These are phyloP conservation scores for Sphaceloma murrayae DNA, from an alignment of 2,329 filamentous ascomycete species.

Conservation along the genomic window DNA sequence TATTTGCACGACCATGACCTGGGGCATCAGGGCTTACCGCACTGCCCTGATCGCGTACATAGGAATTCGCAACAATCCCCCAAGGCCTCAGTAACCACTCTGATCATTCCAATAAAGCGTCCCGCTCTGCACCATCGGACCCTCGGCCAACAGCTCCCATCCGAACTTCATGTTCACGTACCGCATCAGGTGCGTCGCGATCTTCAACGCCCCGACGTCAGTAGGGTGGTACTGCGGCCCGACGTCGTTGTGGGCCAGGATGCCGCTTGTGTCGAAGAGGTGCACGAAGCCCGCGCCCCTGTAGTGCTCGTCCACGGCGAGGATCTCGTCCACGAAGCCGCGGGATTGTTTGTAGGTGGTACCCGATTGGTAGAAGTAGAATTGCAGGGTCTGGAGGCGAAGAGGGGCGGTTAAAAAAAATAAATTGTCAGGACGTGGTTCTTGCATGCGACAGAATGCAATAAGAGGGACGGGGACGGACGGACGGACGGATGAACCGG, in stretches of 20 bases:
- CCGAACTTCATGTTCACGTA: constrained; percentile 48
- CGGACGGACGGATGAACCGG: too few species aligned
- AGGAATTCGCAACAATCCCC: too few species aligned
- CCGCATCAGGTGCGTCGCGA: constrained; percentile 51
- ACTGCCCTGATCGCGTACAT: too few species aligned
- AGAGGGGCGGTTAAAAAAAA: too few species aligned
- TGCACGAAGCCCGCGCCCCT: constrained; percentile 43
- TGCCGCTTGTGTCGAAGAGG: constrained; percentile 53
- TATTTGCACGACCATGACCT: too few species aligned
- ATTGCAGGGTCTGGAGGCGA: constrained; percentile 35
- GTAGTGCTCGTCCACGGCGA: constrained; percentile 2
- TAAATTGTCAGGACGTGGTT: too few species aligned
- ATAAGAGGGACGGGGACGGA: too few species aligned
- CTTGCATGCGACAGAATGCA: too few species aligned
- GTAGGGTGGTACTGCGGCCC: constrained; percentile 51
- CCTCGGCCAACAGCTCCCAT: constrained; percentile 47
- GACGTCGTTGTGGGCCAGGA: constrained; percentile 54
- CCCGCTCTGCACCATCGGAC: constrained; percentile 42
- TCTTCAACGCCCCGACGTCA: constrained; percentile 52
- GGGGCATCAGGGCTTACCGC: too few species aligned
- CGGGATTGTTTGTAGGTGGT: constrained; percentile 37
- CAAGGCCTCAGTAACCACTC: constrained; percentile 4
- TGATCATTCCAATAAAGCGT: constrained; percentile 19
- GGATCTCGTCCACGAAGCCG: constrained; percentile 11
- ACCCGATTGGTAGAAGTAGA: constrained; percentile 43